Evolutionary conservation across 2,329 filamentous ascomycete genomes (phyloP).

Genomic region (Stachybotrys chlorohalonatus): DNA sequence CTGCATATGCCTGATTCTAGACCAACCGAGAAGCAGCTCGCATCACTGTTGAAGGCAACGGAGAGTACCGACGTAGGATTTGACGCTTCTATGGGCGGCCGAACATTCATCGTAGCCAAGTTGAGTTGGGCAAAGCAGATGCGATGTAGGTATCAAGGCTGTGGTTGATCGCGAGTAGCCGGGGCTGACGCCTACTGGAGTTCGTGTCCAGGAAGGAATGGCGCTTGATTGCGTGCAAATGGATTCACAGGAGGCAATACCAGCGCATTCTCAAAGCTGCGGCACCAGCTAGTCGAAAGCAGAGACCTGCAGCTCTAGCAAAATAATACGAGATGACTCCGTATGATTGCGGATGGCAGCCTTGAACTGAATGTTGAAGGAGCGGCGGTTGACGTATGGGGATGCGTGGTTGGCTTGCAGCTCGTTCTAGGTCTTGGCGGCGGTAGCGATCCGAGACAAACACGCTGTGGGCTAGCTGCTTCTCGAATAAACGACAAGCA

Average conservation of each 20-base stretch:
- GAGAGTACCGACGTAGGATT: constrained; percentile 69
- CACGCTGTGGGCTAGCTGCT: not conserved
- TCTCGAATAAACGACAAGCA: too few relatives aligned
- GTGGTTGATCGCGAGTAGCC: too few relatives aligned
- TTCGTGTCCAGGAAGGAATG: too few relatives aligned
- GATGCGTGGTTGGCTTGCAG: not conserved
- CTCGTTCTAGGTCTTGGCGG: not conserved
- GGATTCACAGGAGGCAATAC: too few relatives aligned
- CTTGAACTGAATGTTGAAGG: not conserved
- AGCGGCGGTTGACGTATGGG: not conserved
- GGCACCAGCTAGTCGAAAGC: too few relatives aligned
- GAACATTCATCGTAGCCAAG: constrained; percentile 65
- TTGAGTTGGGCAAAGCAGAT: not conserved
- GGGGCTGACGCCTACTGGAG: too few relatives aligned
- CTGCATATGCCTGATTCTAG: constrained; percentile 79
- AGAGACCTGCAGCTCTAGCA: too few relatives aligned
- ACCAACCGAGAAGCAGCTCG: constrained; percentile 78
- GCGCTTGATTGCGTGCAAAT: too few relatives aligned
- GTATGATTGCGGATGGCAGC: not conserved
- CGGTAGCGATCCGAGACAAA: not conserved
- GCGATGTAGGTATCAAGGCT: too few relatives aligned
- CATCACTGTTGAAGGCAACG: constrained; percentile 76
- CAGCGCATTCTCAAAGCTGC: too few relatives aligned
- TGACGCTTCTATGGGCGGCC: constrained; percentile 73
- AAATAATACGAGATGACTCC: not conserved